phyloP scores from a whole-genome alignment of 1,284 basidiomycete genomes.

The Puccinia coronata region DNA sequence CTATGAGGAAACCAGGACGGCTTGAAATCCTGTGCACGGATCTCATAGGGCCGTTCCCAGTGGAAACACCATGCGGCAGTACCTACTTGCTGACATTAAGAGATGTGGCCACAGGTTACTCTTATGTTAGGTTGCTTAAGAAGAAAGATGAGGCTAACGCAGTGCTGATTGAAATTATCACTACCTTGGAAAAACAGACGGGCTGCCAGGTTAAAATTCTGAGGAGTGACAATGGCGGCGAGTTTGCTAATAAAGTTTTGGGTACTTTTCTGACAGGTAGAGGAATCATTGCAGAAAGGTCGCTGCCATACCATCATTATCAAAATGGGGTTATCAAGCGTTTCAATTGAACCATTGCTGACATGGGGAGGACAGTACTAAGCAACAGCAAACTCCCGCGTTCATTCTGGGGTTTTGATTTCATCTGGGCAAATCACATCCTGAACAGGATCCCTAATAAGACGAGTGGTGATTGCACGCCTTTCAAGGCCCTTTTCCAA shows the following conservation, averaged over 20 bases:
- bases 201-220: no score
- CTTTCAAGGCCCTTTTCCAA: no score
- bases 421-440: no score
- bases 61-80: background rate
- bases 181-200: background rate
- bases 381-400: no score
- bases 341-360: background rate
- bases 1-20: background rate
- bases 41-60: background rate
- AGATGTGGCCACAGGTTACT: background rate
- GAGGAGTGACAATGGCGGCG: no score
- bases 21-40: background rate
- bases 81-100: background rate
- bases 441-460: no score
- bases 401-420: no score
- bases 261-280: background rate
- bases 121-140: background rate
- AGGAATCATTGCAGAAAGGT: background rate
- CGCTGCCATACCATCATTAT: constrained; percentile 20
- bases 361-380: no score
- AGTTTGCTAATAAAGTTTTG: background rate
- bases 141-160: no score
- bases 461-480: no score
- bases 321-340: constrained; percentile 15
- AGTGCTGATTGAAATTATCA: background rate